Evolutionary conservation across 2,329 filamentous ascomycete species (phyloP), one percentile per base, ranked within the genome.

Genomic region (Ascochyta koolunga): DNA sequence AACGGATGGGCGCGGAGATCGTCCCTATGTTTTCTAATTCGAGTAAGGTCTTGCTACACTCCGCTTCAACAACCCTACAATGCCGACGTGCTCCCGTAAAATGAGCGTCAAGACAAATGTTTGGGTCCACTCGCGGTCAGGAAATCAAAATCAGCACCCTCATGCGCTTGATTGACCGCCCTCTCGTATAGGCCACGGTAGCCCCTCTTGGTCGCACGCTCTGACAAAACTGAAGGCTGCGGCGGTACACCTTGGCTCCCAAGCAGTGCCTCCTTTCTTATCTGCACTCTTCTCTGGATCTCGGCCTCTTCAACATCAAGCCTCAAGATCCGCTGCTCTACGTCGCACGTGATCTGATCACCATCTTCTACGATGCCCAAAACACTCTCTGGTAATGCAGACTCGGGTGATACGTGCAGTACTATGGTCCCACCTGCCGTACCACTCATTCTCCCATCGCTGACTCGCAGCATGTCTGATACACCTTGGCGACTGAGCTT

Each of bases 121-220:
- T 36, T 45, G 6, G 61, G 61, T 27, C 61, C 61, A 2, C 50
- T 48, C 18, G 61, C 61, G 11, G 61, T 85, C 48, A 88, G 68
- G 52, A 88, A 87, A 56, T 84, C 83, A 71, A 88, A 87, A 65
- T 88, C 61, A 0, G 79, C 83, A 0, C 85, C 85, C 2, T 78
- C 62, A 57, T 87, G 78, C 0, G 85, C 85, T 67, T 86, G 83
- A 16, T 84, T 86, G 0, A 87, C 85, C 15, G 76, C 77, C 5
- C 83, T 73, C 77, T 85, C 79, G 65, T 86, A 88, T 41, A 88
- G 62, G 0, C 83, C 84, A 1, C 82, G 72, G 69, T 87, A 88
- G 0, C 85, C 85, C 61, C 84, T 78, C 61, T 55, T 56, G 40
- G 51, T 54, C 8, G 51, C 45, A 19, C 45, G 51, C 22, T 49